A percentile compares a stretch with the other conserved stretches of the same genome.
These are phyloP conservation scores for Saccharata proteae DNA, from an alignment of 2,329 filamentous ascomycete genomes.

Conservation along the genomic window DNA sequence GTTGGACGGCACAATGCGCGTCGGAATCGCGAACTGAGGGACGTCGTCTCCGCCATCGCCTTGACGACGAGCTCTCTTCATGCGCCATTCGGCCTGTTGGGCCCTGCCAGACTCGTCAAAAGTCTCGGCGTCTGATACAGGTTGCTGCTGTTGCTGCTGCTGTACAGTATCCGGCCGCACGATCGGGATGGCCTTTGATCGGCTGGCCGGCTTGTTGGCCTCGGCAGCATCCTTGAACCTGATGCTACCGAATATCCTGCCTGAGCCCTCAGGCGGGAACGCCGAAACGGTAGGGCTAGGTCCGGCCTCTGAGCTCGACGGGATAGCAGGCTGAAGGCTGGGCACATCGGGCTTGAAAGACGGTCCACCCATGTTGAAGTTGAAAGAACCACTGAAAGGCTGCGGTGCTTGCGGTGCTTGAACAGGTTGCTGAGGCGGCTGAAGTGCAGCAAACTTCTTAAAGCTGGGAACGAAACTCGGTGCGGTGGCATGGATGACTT, in stretches of 20 bases:
- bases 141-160: constrained; percentile 31
- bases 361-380: constrained; percentile 11
- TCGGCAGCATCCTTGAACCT: constrained; percentile 40
- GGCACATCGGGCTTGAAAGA: constrained; percentile 19
- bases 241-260: constrained; percentile 7
- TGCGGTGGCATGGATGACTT: constrained; percentile 56
- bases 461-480: constrained; percentile 54
- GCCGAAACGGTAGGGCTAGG: constrained; percentile 19
- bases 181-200: constrained; percentile 76
- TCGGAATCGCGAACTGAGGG: constrained; percentile 54
- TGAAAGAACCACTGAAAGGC: constrained; percentile 10
- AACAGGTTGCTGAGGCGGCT: constrained; percentile 1
- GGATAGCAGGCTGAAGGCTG: constrained; percentile 23
- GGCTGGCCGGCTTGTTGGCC: constrained; percentile 55
- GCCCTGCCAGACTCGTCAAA: constrained; percentile 51
- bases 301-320: not conserved
- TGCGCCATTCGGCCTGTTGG: constrained; percentile 52
- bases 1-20: constrained; percentile 23
- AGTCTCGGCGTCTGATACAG: constrained; percentile 21
- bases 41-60: constrained; percentile 60
- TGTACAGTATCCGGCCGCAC: constrained; percentile 44
- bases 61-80: constrained; percentile 61
- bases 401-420: no score
- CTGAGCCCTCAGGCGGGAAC: constrained; percentile 5
- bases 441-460: constrained; percentile 19